Evolutionary conservation across 352 stramenopile species (phyloP).

Genomic region (Globisporangium cystogenes): DNA sequence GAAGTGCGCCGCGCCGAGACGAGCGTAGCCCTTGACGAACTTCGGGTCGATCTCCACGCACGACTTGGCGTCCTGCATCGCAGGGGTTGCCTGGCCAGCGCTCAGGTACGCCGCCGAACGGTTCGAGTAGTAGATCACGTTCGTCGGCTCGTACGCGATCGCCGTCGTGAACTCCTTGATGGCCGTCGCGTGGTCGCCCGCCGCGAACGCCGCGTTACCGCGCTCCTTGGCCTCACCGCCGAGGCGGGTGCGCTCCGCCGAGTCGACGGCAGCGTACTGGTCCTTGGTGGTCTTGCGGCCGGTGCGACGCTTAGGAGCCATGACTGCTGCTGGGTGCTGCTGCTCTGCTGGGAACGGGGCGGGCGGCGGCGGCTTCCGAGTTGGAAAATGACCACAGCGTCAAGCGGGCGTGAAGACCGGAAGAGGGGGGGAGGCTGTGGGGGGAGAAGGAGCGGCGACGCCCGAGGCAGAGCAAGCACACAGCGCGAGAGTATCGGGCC

Average conservation of each 20-base stretch:
- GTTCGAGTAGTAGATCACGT: constrained; percentile 88
- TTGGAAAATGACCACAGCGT: constrained; percentile 29
- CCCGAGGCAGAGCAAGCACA: background rate
- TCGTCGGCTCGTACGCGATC: constrained; percentile 82
- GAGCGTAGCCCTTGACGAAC: constrained; percentile 85
- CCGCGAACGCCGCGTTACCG: constrained; percentile 75
- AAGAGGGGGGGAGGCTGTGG: background rate
- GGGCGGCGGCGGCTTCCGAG: constrained; percentile 15
- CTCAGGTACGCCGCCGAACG: constrained; percentile 83
- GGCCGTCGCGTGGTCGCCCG: constrained; percentile 69
- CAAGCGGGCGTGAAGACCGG: background rate
- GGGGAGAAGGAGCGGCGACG: background rate
- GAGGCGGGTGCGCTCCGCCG: constrained; percentile 64
- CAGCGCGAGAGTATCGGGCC: background rate
- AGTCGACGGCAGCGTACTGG: constrained; percentile 53
- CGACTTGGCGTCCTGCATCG: constrained; percentile 82
- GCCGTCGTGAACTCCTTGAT: constrained; percentile 88
- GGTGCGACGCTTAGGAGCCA: constrained; percentile 80
- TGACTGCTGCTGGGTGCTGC: constrained; percentile 13
- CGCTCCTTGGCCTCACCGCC: constrained; percentile 83
- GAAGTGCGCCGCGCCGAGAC: constrained; percentile 80
- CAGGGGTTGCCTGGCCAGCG: constrained; percentile 68
- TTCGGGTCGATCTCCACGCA: constrained; percentile 83
- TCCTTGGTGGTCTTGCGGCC: constrained; percentile 79
- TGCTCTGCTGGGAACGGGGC: constrained; percentile 14